phyloP scores from a whole-genome alignment of 1,284 basidiomycete genomes.

The Ustilago trichophora region DNA sequence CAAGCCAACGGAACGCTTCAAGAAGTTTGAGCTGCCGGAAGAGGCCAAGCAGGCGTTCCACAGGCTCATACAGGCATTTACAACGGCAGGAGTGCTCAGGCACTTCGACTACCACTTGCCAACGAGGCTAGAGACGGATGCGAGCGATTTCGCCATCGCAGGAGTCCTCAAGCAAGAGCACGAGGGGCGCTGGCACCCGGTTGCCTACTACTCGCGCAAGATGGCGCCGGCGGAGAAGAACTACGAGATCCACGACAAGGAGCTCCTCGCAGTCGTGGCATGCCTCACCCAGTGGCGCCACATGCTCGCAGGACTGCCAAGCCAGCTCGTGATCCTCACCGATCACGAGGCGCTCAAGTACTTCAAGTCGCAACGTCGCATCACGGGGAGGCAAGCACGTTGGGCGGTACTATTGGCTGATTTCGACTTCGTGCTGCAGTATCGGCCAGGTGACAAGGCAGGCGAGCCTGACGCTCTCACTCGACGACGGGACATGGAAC shows the following conservation, averaged over 20 bases:
- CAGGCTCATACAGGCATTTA: slow-evolving; percentile 11
- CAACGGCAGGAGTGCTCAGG: not conserved
- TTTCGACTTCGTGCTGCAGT: slow-evolving; percentile 2
- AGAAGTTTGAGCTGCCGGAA: slow-evolving; percentile 1
- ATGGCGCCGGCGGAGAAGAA: slow-evolving; percentile 17
- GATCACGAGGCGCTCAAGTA: slow-evolving; percentile 20
- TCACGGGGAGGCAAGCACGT: not conserved
- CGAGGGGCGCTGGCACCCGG: slow-evolving; percentile 10
- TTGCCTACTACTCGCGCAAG: slow-evolving; percentile 40
- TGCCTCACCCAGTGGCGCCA: slow-evolving; percentile 8
- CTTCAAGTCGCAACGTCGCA: slow-evolving; percentile 14
- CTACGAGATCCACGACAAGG: slow-evolving; percentile 27
- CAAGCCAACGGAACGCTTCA: slow-evolving; percentile 8
- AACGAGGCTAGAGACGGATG: slow-evolving; percentile 9
- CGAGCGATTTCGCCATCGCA: slow-evolving; percentile 12
- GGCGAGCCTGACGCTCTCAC: slow-evolving; percentile 4
- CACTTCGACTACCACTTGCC: slow-evolving; percentile 9
- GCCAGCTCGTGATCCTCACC: slow-evolving; percentile 5
- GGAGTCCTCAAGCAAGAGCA: slow-evolving; percentile 10
- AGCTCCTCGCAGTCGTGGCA: slow-evolving; percentile 17
- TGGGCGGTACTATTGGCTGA: slow-evolving; percentile 8
- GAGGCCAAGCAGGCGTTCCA: not conserved
- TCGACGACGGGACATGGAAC: not conserved
- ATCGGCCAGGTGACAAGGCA: not conserved
- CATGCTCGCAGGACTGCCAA: slow-evolving; percentile 1